Conservation (phyloP, 345 rosid species). For the Litchi chinensis region DNA sequence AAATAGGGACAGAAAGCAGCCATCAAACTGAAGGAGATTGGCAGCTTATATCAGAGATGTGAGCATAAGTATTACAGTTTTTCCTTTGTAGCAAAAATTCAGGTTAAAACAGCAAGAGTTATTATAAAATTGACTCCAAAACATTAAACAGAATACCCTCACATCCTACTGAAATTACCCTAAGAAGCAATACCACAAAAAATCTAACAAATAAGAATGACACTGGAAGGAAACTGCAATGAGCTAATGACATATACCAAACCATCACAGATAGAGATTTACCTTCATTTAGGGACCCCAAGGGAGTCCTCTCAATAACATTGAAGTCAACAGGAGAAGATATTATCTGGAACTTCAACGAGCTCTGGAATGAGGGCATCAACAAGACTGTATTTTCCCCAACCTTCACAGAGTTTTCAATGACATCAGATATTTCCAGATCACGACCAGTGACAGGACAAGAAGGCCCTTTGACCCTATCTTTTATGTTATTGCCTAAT, state of each 20-base stretch:
- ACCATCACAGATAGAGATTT: constrained; percentile 15
- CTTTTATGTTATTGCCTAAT: constrained; percentile 36
- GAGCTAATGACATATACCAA: not conserved
- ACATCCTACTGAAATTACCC: constrained; percentile 7
- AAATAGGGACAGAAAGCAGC: not conserved
- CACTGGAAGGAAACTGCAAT: not conserved
- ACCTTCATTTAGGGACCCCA: constrained; percentile 81
- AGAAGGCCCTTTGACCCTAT: constrained; percentile 34
- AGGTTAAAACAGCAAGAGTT: not conserved
- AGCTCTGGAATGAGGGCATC: constrained; percentile 56
- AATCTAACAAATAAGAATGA: constrained; percentile 11
- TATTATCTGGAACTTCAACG: constrained; percentile 45
- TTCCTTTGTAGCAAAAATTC: not conserved
- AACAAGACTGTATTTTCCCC: constrained; percentile 60
- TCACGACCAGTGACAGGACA: constrained; percentile 57
- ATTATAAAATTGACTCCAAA: not conserved
- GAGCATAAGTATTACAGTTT: not conserved
- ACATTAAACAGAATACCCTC: not conserved
- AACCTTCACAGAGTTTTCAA: constrained; percentile 62
- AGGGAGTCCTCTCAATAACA: constrained; percentile 67
- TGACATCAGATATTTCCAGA: constrained; percentile 51
- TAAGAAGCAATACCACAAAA: constrained; percentile 1
- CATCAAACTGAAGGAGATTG: not conserved
- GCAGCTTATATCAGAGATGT: not conserved
- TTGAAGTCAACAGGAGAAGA: constrained; percentile 59